phyloP scores from a whole-genome alignment of 306 rosid genomes.

The Trifolium pratense region DNA sequence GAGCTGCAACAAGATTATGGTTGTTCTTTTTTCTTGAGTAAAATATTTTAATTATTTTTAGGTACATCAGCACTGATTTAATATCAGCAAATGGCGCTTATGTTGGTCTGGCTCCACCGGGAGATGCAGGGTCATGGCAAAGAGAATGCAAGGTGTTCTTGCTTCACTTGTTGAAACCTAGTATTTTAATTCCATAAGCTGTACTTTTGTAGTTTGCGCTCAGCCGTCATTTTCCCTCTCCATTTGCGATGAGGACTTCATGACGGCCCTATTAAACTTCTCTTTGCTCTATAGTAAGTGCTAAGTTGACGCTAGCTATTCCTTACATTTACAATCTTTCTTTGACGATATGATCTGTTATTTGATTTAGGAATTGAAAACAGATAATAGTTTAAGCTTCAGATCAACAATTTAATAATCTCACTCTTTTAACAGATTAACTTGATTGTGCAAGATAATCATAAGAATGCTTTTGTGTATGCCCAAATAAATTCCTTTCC shows the following conservation, averaged over 20 bases:
- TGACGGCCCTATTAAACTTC: background rate
- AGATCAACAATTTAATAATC: slow-evolving; percentile 16
- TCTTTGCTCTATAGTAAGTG: slow-evolving; percentile 18
- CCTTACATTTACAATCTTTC: slow-evolving; percentile 10
- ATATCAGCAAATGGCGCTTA: slow-evolving; percentile 65
- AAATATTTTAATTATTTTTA: slow-evolving; percentile 41
- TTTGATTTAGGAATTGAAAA: slow-evolving; percentile 13
- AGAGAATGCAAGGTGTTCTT: slow-evolving; percentile 75
- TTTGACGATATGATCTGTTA: background rate
- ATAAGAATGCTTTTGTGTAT: slow-evolving; percentile 21
- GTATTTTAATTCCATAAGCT: slow-evolving; percentile 38
- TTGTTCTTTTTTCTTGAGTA: slow-evolving; percentile 28
- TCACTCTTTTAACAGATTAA: slow-evolving; percentile 8
- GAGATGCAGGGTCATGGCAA: slow-evolving; percentile 94
- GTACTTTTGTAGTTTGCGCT: slow-evolving; percentile 26
- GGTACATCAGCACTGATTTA: slow-evolving; percentile 58
- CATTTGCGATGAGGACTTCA: slow-evolving; percentile 23
- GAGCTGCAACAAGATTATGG: slow-evolving; percentile 36
- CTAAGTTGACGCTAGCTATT: slow-evolving; percentile 16
- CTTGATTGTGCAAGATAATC: slow-evolving; percentile 14
- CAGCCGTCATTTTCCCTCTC: slow-evolving; percentile 4
- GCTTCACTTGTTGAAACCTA: slow-evolving; percentile 34
- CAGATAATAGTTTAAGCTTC: slow-evolving; percentile 16
- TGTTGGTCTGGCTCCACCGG: slow-evolving; percentile 88
- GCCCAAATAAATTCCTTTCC: background rate